Conservation (phyloP, 2,329 filamentous ascomycete genomes). For the Beauveria rudraprayagi region DNA sequence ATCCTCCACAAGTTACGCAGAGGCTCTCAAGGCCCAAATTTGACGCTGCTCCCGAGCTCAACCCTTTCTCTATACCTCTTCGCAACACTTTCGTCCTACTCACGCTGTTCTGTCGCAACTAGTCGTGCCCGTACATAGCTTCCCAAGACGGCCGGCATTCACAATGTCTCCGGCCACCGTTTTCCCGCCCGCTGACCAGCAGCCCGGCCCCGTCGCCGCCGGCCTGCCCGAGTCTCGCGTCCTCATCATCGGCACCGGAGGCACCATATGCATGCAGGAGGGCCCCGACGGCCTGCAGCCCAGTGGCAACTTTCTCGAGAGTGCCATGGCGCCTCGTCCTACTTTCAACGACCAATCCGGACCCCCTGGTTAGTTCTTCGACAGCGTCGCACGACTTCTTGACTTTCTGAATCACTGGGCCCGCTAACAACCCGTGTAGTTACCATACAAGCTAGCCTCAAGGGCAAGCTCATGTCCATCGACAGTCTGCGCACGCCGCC, state of each 20-base stretch:
- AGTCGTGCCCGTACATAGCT: neutral
- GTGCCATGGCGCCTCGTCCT: conserved; percentile 71
- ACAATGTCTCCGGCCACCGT: conserved; percentile 16
- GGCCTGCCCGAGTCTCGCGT: conserved; percentile 67
- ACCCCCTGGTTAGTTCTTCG: conserved; percentile 20
- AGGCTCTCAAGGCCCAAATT: neutral
- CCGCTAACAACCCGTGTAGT: conserved; percentile 23
- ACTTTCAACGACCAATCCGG: conserved; percentile 67
- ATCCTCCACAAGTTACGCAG: neutral
- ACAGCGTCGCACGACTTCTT: neutral
- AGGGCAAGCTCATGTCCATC: conserved; percentile 43
- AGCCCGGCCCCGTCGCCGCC: conserved; percentile 13
- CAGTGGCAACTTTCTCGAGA: conserved; percentile 70
- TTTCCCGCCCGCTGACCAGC: conserved; percentile 8
- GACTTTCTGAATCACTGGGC: neutral
- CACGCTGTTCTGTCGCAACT: neutral
- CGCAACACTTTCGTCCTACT: neutral
- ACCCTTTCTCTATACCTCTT: neutral
- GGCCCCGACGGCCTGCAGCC: conserved; percentile 74
- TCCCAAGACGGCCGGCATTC: neutral
- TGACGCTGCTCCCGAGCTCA: neutral
- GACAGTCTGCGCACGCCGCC: conserved; percentile 70
- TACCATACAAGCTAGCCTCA: conserved; percentile 42
- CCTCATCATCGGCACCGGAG: conserved; percentile 83
- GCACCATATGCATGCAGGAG: conserved; percentile 85